Evolutionary conservation across 768 basidiomycete species (phyloP).

Genomic region (Pholiota conissans): DNA sequence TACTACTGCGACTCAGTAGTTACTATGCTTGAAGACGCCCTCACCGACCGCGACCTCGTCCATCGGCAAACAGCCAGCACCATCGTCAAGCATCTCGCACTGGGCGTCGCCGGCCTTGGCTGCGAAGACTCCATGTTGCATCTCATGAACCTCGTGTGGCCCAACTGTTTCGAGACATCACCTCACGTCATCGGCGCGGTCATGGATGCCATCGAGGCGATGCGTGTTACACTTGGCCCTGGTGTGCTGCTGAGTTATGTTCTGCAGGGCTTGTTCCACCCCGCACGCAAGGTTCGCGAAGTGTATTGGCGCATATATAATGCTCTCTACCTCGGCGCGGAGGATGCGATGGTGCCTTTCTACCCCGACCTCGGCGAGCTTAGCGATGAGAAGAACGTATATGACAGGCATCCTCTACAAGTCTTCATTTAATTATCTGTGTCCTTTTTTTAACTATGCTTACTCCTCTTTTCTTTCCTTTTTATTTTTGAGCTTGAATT

Average conservation of each 20-base stretch:
- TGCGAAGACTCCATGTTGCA: slow-evolving; percentile 99
- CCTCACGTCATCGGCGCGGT: slow-evolving; percentile 98
- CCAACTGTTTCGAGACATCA: slow-evolving; percentile 97
- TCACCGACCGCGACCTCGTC: slow-evolving; percentile 97
- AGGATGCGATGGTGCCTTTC: slow-evolving; percentile 92
- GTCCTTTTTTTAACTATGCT: neutral
- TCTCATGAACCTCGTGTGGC: slow-evolving; percentile 98
- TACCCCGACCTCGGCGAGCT: slow-evolving; percentile 90
- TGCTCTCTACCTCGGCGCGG: slow-evolving; percentile 86
- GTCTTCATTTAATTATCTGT: slow-evolving; percentile 65
- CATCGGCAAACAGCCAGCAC: slow-evolving; percentile 98
- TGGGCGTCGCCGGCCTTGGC: slow-evolving; percentile 95
- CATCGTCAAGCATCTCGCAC: slow-evolving; percentile 96
- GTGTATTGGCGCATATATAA: slow-evolving; percentile 98
- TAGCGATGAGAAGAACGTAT: slow-evolving; percentile 88
- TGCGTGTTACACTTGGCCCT: slow-evolving; percentile 94
- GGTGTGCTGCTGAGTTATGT: slow-evolving; percentile 91
- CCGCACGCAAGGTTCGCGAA: slow-evolving; percentile 95
- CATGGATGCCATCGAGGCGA: slow-evolving; percentile 97
- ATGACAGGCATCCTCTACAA: slow-evolving; percentile 82
- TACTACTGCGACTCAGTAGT: slow-evolving; percentile 98
- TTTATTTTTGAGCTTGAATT: neutral
- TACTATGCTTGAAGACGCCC: slow-evolving; percentile 96
- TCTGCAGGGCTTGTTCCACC: slow-evolving; percentile 95
- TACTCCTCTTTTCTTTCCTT: slow-evolving; percentile 1